Percentiles rank a stretch among this genome's conserved stretches.
Evolutionary conservation across 352 stramenopile genomes (phyloP).

Genomic region (Phytophthora pistaciae): DNA sequence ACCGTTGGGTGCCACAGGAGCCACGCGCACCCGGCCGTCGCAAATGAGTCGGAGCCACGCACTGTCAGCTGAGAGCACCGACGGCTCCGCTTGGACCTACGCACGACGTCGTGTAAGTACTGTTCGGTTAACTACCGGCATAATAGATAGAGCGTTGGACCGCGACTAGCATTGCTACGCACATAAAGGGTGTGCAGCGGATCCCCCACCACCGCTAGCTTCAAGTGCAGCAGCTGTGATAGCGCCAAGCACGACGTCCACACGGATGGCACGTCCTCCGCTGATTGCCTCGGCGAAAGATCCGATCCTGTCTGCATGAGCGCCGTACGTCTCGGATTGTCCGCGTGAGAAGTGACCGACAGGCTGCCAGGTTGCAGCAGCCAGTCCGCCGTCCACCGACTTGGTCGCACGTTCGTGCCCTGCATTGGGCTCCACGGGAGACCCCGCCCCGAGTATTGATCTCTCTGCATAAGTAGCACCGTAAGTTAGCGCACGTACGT

Average conservation of each 20-base stretch:
- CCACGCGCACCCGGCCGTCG: slow-evolving; percentile 34
- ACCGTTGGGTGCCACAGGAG: slow-evolving; percentile 27
- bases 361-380: slow-evolving; percentile 27
- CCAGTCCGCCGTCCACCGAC: slow-evolving; percentile 31
- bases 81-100: slow-evolving; percentile 40
- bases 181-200: slow-evolving; percentile 38
- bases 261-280: slow-evolving; percentile 27
- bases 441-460: slow-evolving; percentile 22
- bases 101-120: background rate
- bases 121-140: background rate
- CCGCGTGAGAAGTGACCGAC: slow-evolving; percentile 3
- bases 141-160: background rate
- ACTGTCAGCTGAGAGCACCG: slow-evolving; percentile 25
- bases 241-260: slow-evolving; percentile 37
- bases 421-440: slow-evolving; percentile 10
- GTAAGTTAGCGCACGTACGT: background rate
- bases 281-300: background rate
- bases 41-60: slow-evolving; percentile 50
- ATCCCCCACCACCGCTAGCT: slow-evolving; percentile 25
- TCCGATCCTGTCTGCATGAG: background rate
- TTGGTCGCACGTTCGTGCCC: background rate
- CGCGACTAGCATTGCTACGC: slow-evolving; percentile 2
- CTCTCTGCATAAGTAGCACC: slow-evolving; percentile 19
- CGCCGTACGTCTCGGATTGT: background rate
- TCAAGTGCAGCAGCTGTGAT: slow-evolving; percentile 41